Base-by-base conservation (phyloP, 768 basidiomycete genomes). In the Suillus paluster region DNA sequence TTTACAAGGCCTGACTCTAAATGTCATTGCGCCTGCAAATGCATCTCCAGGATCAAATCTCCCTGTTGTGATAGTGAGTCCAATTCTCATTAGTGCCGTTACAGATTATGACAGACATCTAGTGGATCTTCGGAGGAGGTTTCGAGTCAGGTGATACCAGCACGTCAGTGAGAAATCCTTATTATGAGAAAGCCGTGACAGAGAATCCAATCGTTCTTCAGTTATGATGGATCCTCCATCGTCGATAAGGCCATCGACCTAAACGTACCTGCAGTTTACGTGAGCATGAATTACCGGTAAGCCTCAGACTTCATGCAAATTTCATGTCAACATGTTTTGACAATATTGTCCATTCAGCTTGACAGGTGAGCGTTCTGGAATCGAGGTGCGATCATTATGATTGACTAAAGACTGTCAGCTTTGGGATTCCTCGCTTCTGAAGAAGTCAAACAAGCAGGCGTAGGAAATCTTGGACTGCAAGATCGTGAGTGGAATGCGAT, bases 21-120 rank as follows among this genome's bases (percentile, higher is more conserved):
- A 87, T 63, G 79, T 87, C 19, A 66, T 84, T 30, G 79, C 77
- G 56, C 85, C 86, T 5, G 68, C 71, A 1, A 69, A 64, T 39
- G 77, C 81, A 1, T 79, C 77, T 0, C 58, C 80, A 2, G 66
- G 67, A 0, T 79, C 79, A 10, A 82, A 81, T 56, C 72, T 86
- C 3, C 86, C 86, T 2, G 83, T 88, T 8, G 73, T 84, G 21
- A 83, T 80, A 34, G 85, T 86, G 70, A 49, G 83, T 76, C 15
- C 8, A 17, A 41, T 5, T 30, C 38, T 57, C 25, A 17, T 17
- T 34, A 25, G 25, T 7, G 17, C 11, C 3, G 7, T 23, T 34
- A 27, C 17, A 52, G n/a, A 46, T 10, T 17, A 42, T 42, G 5
- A 25, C 34, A 36, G 10, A 0, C 41, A 19, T 42, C 41, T 33